Conservation (phyloP, 768 basidiomycete species). For the Tricholoma flavovirens region DNA sequence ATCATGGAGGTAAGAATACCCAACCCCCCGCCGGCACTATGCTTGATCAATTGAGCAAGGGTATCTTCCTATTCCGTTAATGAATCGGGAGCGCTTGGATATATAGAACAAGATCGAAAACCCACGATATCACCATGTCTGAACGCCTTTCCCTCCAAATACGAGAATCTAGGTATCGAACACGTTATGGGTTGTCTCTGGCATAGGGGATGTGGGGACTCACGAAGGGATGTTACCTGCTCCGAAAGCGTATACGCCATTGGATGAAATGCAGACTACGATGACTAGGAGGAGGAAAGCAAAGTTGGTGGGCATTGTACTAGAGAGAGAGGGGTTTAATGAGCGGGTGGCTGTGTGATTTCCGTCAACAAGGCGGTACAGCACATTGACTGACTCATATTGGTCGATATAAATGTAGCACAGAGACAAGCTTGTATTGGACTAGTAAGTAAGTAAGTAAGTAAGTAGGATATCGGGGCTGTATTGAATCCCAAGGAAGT, state of each 20-base stretch:
- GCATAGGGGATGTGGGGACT: conserved; percentile 12
- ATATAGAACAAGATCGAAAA: neutral
- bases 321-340: neutral
- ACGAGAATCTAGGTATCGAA: conserved; percentile 55
- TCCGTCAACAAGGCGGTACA: too few relatives aligned
- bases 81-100: conserved; percentile 10
- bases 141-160: conserved; percentile 81
- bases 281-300: conserved; percentile 39
- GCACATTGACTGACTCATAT: neutral
- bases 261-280: conserved; percentile 45
- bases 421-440: too few relatives aligned
- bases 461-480: conserved; percentile 3
- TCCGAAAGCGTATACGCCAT: conserved; percentile 70
- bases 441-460: too few relatives aligned
- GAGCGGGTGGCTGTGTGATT: neutral
- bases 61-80: conserved; percentile 52
- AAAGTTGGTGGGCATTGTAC: conserved; percentile 28
- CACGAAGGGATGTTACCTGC: conserved; percentile 83
- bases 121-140: conserved; percentile 86
- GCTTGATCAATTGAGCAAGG: conserved; percentile 55
- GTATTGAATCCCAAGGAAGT: too few relatives aligned
- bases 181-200: conserved; percentile 2
- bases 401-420: too few relatives aligned
- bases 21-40: conserved; percentile 35
- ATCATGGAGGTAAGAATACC: conserved; percentile 56